Evolutionary conservation across 164 flowering plant genomes (phyloP).

Genomic region (Nelumbo lutea): DNA sequence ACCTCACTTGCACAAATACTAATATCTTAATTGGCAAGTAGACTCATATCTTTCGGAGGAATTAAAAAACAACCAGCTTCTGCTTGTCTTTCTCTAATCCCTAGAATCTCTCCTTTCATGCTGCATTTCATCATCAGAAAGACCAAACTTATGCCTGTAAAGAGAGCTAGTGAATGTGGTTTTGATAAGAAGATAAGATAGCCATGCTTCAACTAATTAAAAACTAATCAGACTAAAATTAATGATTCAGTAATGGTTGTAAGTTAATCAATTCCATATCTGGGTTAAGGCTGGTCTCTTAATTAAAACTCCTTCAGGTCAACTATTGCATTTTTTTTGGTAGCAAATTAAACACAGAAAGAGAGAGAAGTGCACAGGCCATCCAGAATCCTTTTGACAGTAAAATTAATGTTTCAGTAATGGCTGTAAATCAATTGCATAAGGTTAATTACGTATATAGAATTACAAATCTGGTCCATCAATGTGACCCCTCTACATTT

Average conservation of each 20-base stretch:
- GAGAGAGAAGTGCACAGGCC: neutral
- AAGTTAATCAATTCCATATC: neutral
- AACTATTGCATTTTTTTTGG: no score
- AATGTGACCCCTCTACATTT: no score
- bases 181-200: constrained; percentile 19
- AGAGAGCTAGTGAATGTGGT: constrained; percentile 16
- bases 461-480: no score
- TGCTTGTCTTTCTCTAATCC: constrained; percentile 39
- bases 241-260: neutral
- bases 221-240: constrained; percentile 11
- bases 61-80: constrained; percentile 33
- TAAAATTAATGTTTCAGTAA: no score
- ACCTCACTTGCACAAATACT: constrained; percentile 25
- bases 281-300: no score
- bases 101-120: constrained; percentile 30
- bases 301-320: no score
- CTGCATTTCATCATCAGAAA: constrained; percentile 32
- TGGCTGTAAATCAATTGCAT: no score
- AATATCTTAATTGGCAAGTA: constrained; percentile 19
- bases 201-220: neutral
- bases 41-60: constrained; percentile 31
- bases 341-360: neutral
- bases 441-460: no score
- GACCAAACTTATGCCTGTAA: constrained; percentile 25
- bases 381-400: neutral